phyloP scores from a whole-genome alignment of 2,329 filamentous ascomycete species.

The Colletotrichum plurivorum region DNA sequence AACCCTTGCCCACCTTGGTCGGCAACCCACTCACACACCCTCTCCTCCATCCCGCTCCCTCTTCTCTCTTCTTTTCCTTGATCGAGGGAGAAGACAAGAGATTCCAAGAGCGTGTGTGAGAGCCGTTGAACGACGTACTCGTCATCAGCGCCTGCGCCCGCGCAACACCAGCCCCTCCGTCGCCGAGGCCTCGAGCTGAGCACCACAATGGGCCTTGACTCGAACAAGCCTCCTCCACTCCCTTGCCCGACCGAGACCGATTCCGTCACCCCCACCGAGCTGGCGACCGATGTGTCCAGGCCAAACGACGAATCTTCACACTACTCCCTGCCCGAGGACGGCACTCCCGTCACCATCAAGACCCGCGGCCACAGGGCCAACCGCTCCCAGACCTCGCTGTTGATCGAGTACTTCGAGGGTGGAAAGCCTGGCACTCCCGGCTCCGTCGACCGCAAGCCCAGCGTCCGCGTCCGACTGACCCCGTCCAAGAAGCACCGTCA shows the following conservation, averaged over 20 bases:
- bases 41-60: slow-evolving; percentile 12
- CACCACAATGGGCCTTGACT: slow-evolving; percentile 69
- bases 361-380: slow-evolving; percentile 75
- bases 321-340: slow-evolving; percentile 87
- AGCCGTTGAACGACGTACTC: slow-evolving; percentile 38
- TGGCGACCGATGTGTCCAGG: slow-evolving; percentile 78
- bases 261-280: slow-evolving; percentile 73
- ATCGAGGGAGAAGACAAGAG: slow-evolving; percentile 36
- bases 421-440: slow-evolving; percentile 70
- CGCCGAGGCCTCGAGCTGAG: slow-evolving; percentile 38
- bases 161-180: slow-evolving; percentile 30
- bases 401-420: slow-evolving; percentile 96
- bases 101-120: slow-evolving; percentile 35
- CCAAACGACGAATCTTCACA: slow-evolving; percentile 79
- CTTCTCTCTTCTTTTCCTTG: slow-evolving; percentile 33
- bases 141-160: slow-evolving; percentile 34
- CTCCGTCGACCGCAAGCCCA: slow-evolving; percentile 79
- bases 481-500: slow-evolving; percentile 79
- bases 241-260: slow-evolving; percentile 85
- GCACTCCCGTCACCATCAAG: slow-evolving; percentile 91
- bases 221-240: slow-evolving; percentile 74
- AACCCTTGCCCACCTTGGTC: slow-evolving; percentile 39
- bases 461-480: slow-evolving; percentile 84
- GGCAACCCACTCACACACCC: slow-evolving; percentile 35
- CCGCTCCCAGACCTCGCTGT: slow-evolving; percentile 87